Conservation (phyloP, 2,329 filamentous ascomycete genomes). For the Epichloe aotearoae region DNA sequence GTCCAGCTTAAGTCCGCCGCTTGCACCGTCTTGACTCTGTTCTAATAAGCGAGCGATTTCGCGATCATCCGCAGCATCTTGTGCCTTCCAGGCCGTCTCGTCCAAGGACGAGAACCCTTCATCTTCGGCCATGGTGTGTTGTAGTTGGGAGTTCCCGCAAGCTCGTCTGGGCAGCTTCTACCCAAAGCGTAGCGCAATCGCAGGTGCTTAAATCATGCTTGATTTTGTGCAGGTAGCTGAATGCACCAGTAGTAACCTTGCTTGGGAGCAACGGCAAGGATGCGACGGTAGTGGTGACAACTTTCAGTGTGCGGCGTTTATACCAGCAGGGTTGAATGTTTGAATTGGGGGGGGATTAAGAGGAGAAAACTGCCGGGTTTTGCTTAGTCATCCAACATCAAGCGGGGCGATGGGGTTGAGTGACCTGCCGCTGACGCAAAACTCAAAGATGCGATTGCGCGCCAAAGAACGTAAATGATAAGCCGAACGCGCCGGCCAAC, state of each 20-base stretch:
- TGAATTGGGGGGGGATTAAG: background rate
- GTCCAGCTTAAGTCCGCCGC: conserved; percentile 29
- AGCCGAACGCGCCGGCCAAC: too few species aligned
- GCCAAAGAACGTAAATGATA: too few species aligned
- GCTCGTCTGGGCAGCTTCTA: conserved; percentile 11
- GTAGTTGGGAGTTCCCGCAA: conserved; percentile 7
- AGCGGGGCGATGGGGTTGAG: too few species aligned
- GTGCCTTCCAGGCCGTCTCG: conserved; percentile 25
- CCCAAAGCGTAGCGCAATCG: conserved; percentile 10
- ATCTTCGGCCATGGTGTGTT: conserved; percentile 19
- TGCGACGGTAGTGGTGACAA: background rate
- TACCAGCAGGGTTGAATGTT: background rate
- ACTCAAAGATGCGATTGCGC: too few species aligned
- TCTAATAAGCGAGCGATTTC: conserved; percentile 32
- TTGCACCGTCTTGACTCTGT: conserved; percentile 25
- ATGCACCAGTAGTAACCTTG: background rate
- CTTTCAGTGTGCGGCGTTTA: background rate
- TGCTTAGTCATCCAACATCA: background rate
- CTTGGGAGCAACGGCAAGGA: background rate
- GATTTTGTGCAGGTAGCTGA: background rate
- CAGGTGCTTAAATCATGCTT: conserved; percentile 16
- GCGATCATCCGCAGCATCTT: conserved; percentile 36
- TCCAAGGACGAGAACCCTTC: conserved; percentile 22
- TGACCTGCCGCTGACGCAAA: too few species aligned
- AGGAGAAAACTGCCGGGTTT: background rate